Percentiles rank a stretch among this genome's conserved stretches.
Conservation (phyloP, 1,139 yeast genomes). For the Yamadazyma diospyri region DNA sequence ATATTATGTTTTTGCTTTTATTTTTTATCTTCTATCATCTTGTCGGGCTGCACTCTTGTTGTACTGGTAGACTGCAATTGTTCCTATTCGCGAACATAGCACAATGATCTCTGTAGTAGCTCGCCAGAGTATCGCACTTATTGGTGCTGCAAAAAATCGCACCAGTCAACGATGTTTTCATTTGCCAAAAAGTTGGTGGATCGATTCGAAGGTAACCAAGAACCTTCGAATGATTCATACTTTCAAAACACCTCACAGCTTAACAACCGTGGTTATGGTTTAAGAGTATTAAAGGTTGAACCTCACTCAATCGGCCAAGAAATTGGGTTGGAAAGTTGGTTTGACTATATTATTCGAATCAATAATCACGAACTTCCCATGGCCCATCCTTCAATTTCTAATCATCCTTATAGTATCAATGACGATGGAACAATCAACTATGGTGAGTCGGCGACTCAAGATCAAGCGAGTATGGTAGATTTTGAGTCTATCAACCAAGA, state of each 20-base stretch:
- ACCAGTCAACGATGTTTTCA: conserved; percentile 76
- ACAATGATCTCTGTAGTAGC: no score
- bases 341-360: conserved; percentile 77
- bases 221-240: conserved; percentile 45
- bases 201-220: conserved; percentile 55
- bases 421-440: conserved; percentile 45
- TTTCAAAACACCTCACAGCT: conserved; percentile 42
- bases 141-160: no score
- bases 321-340: conserved; percentile 68
- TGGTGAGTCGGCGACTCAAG: conserved; percentile 33
- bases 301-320: conserved; percentile 40
- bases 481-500: conserved; percentile 34
- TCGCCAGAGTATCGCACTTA: no score
- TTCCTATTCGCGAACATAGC: no score
- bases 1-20: neutral
- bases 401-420: conserved; percentile 31
- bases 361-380: conserved; percentile 73
- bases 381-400: conserved; percentile 32
- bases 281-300: conserved; percentile 37
- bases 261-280: conserved; percentile 43
- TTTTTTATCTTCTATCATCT: conserved; percentile 1
- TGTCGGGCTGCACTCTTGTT: no score
- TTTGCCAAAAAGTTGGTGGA: conserved; percentile 84
- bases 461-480: conserved; percentile 37
- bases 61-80: no score